Evolutionary conservation across 257 asterid genomes (phyloP).

Genomic region (Cinchona pubescens): DNA sequence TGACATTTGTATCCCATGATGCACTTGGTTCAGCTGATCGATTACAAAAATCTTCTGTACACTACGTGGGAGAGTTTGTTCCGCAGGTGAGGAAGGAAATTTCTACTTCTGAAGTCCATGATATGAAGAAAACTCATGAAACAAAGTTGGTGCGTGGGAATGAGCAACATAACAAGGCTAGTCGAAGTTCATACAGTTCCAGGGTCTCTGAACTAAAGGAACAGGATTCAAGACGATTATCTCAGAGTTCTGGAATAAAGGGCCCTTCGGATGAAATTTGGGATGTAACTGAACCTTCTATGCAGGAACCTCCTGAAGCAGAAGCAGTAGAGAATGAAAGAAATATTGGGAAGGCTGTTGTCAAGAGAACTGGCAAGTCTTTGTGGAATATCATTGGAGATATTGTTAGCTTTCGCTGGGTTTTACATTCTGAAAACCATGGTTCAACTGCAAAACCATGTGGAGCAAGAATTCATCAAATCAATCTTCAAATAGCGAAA

Average conservation of each 20-base stretch:
- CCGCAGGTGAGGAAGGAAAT: conserved; percentile 53
- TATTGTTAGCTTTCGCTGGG: conserved; percentile 63
- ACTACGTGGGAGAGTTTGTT: conserved; percentile 56
- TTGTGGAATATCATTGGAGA: conserved; percentile 67
- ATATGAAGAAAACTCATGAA: conserved; percentile 41
- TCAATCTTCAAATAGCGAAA: conserved; percentile 61
- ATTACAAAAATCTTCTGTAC: conserved; percentile 56
- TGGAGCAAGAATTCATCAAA: conserved; percentile 62
- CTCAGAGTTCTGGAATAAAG: conserved; percentile 42
- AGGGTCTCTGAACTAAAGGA: conserved; percentile 46
- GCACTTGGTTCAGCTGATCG: conserved; percentile 61
- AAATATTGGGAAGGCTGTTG: conserved; percentile 30
- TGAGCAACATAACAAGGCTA: conserved; percentile 23
- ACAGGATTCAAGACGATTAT: conserved; percentile 33
- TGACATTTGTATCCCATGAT: conserved; percentile 30
- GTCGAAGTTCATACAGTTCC: conserved; percentile 24
- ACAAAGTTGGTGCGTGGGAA: conserved; percentile 35
- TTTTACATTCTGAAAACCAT: conserved; percentile 50
- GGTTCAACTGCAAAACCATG: conserved; percentile 52
- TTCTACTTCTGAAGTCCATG: conserved; percentile 45
- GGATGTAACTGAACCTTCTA: conserved; percentile 56
- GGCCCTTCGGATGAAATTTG: conserved; percentile 84
- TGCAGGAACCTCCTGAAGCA: conserved; percentile 31
- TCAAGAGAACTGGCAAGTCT: conserved; percentile 71
- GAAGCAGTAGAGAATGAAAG: conserved; percentile 40